Conservation (phyloP, 78 protist species). For the Protostelium mycophagum region DNA sequence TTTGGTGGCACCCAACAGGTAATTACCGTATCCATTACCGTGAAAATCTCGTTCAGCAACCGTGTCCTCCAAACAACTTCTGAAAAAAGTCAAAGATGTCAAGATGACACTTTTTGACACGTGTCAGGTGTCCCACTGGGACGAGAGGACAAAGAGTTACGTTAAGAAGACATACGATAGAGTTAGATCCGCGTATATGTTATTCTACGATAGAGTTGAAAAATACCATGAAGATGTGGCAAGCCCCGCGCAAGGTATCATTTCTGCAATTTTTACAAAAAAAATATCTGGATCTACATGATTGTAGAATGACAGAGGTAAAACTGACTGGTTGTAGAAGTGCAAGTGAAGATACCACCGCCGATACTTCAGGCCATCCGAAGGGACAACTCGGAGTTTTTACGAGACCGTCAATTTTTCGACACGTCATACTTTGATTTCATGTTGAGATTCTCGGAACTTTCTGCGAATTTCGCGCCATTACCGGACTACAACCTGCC, state of each 20-base stretch:
- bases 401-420: slow-evolving; percentile 60
- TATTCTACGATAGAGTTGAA: slow-evolving; percentile 43
- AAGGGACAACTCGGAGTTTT: slow-evolving; percentile 68
- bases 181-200: slow-evolving; percentile 52
- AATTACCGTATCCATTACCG: background rate
- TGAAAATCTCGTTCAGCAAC: too few relatives aligned
- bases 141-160: background rate
- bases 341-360: slow-evolving; percentile 22
- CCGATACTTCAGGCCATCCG: slow-evolving; percentile 35
- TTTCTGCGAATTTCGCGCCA: background rate
- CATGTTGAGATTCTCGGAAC: slow-evolving; percentile 5
- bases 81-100: too few relatives aligned
- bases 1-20: slow-evolving; percentile 49
- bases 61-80: too few relatives aligned
- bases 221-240: background rate
- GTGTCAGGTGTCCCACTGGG: background rate
- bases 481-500: background rate
- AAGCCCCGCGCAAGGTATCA: slow-evolving; percentile 3
- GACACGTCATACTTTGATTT: slow-evolving; percentile 57
- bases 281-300: background rate
- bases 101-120: slow-evolving; percentile 7
- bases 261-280: background rate
- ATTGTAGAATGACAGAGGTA: background rate
- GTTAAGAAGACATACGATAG: background rate
- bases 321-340: background rate